phyloP scores from a whole-genome alignment of 2,329 filamentous ascomycete genomes.

The Ophiostoma triangulosporum region DNA sequence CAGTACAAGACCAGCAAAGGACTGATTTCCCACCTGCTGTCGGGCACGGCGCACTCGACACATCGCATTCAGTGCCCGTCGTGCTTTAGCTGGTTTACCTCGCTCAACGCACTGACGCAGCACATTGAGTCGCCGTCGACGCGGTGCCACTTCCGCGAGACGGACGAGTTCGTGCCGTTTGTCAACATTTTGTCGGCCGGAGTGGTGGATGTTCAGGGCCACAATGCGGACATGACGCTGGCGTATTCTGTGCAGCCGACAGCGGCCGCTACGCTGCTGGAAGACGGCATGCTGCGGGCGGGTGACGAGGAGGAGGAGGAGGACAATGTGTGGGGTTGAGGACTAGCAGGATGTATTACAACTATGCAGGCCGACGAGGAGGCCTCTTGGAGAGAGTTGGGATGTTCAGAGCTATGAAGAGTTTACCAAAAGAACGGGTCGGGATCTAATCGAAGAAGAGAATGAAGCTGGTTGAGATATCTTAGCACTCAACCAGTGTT shows the following conservation, averaged over 20 bases:
- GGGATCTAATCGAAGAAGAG: too few species aligned
- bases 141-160: conserved; percentile 30
- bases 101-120: conserved; percentile 28
- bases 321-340: not conserved
- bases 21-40: conserved; percentile 31
- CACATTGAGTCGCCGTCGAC: conserved; percentile 33
- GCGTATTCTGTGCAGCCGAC: conserved; percentile 20
- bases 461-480: too few species aligned
- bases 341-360: not conserved
- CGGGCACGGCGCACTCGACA: conserved; percentile 24
- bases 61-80: conserved; percentile 28
- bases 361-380: too few species aligned
- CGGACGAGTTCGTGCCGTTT: conserved; percentile 25
- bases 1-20: conserved; percentile 22
- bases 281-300: conserved; percentile 1
- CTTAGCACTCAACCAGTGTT: too few species aligned
- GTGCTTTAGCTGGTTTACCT: conserved; percentile 29
- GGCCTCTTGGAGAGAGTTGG: too few species aligned
- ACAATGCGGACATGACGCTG: conserved; percentile 22
- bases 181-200: conserved; percentile 28
- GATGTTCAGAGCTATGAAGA: too few species aligned
- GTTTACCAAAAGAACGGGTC: too few species aligned
- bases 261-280: conserved; percentile 6
- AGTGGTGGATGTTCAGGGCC: conserved; percentile 22
- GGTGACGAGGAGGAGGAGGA: not conserved